Evolutionary conservation across 208 protist species (phyloP), one percentile per base, ranked within the genome.

Genomic region (Blechomonas ayalai): DNA sequence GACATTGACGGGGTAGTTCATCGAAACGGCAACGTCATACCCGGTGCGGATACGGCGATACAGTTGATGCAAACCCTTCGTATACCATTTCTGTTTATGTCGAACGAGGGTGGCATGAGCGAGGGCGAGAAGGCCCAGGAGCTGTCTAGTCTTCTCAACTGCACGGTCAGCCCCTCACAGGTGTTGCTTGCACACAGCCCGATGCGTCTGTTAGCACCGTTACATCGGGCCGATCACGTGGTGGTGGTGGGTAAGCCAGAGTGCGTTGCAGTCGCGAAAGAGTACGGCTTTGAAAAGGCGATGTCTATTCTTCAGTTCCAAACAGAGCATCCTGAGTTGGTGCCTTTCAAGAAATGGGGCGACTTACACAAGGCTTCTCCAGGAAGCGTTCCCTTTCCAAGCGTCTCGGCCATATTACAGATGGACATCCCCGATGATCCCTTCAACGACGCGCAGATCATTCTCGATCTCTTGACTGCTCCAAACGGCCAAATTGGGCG

Each of bases 1-100:
- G 86, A 94, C 45, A 71, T 94, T 25, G 82, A 94, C 40, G 86
- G 86, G 18, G 82, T 90, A 10, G 55, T 94, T 7, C 66, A 73
- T 48, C 74, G 82, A 28, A 68, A 73, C 31, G 43, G 62, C 13
- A 56, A 76, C 15, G 52, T 94, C 35, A 74, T 94, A 37, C 66
- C 74, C 13, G 86, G 82, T 8, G 57, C 78, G 13, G 79, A 87
- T 39, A 59, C 39, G 7, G 86, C 86, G 15, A 42, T 94, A 12
- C 73, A 74, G 43, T 52, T 64, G 35, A 54, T 89, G 13, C 56
- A 64, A 15, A 57, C 64, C 40, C 67, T 94, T 23, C 58, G 60
- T 13, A 80, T 94, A 33, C 86, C 86, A 3, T 76, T 91, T 46
- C 29, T 85, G 22, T 87, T 94, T 45, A 73, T 94, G 69, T 84